phyloP scores from a whole-genome alignment of 148 eudicot genomes.

The Spergularia bocconei region DNA sequence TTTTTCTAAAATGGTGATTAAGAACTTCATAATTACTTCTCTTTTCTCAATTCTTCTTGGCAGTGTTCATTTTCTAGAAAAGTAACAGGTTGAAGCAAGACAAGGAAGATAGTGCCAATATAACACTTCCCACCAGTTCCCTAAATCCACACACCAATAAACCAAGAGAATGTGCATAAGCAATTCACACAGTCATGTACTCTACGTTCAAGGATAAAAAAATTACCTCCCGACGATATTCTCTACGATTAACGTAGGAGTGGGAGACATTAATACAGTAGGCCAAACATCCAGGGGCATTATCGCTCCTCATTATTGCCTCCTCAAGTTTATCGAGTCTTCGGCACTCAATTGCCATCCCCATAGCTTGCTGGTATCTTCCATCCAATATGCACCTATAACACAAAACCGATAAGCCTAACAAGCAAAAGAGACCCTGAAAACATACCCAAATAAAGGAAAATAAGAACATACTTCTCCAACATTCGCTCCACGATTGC shows the following conservation, averaged over 20 bases:
- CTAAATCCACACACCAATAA: neutral
- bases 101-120: neutral
- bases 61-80: too few relatives aligned
- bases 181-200: neutral
- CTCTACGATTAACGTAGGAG: constrained; percentile 68
- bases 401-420: constrained; percentile 7
- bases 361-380: constrained; percentile 82
- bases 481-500: constrained; percentile 96
- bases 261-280: constrained; percentile 85
- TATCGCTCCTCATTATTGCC: constrained; percentile 76
- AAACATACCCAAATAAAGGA: neutral
- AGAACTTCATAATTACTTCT: too few relatives aligned
- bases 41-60: too few relatives aligned
- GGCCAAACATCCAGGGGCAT: constrained; percentile 62
- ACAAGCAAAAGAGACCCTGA: neutral
- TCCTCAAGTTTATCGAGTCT: constrained; percentile 92
- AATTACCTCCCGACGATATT: constrained; percentile 82
- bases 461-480: constrained; percentile 66
- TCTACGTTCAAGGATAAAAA: neutral
- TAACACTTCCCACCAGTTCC: neutral
- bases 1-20: too few relatives aligned
- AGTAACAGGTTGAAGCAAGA: too few relatives aligned
- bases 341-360: constrained; percentile 84
- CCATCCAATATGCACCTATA: constrained; percentile 81
- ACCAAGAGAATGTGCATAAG: neutral